Base-by-base conservation (phyloP, 306 rosid genomes). In the Cicer arietinum region DNA sequence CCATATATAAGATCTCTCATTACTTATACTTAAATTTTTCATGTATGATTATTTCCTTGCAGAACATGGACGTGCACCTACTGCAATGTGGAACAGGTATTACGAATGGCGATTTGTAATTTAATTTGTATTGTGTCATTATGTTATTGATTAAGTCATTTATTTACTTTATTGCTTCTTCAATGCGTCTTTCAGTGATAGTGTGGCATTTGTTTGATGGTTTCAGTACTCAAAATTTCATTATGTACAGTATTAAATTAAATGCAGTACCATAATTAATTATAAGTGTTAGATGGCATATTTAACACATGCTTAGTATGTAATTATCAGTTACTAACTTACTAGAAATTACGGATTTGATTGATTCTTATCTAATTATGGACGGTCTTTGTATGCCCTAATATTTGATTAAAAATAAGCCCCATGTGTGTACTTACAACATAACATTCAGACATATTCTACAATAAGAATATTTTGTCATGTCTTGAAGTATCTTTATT, bases 81-180 rank as follows among this genome's bases (percentile, higher is more conserved):
- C 86, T 95, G 99, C 81, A 77, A 82, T 72, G 86, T 84, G 79
- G 99, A 92, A 84, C 99, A 86, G 99, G 99, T 95, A 85, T 53
- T 48, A 61, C 56, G 6, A 62, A 77, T 20, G 25, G 2, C 48
- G 50, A 52, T 52, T 67, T 63, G 44, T 74, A 63, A 13, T 61
- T 35, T 78, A 63, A 22, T 61, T n/a, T 81, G 57, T 22, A 50
- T 71, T 5, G 65, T 67, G 42, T 68, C 48, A 45, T 20, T 16
- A 17, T 76, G 37, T 30, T 30, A 45, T 72, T 58, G 51, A 64
- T 20, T 39, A 46, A 57, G 82, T 10, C 10, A 18, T 59, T 57
- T 79, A 43, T 59, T 68, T 51, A 17, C 57, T 52, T 18, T 66
- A 59, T 17, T 70, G 41, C 80, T 64, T 77, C 74, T 60, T 22